Evolutionary conservation across 495 filamentous ascomycete genomes (phyloP).

Genomic region (Tuber calosporum): DNA sequence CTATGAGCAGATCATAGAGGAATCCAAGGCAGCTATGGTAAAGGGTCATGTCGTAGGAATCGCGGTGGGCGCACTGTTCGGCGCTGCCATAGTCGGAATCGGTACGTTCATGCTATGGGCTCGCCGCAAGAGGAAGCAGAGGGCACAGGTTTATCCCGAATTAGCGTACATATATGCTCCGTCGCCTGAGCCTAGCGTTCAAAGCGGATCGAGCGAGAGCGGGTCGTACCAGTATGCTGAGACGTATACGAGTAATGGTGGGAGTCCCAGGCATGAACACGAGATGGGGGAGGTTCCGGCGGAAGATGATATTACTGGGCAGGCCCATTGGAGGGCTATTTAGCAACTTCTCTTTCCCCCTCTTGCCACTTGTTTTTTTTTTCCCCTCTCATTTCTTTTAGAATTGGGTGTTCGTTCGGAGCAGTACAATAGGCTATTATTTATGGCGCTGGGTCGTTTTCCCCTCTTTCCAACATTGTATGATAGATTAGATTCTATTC

Average conservation of each 20-base stretch:
- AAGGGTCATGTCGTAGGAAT: slow-evolving; percentile 15
- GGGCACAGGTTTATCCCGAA: slow-evolving; percentile 21
- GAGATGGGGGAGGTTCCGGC: slow-evolving; percentile 26
- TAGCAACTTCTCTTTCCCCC: too few relatives aligned
- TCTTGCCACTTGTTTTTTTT: background rate
- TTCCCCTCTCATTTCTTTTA: slow-evolving; percentile 11
- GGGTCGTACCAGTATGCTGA: background rate
- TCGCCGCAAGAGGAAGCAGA: slow-evolving; percentile 11
- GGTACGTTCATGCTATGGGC: slow-evolving; percentile 9
- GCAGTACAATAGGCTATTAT: too few relatives aligned
- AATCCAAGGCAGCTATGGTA: background rate
- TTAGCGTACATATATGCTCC: slow-evolving; percentile 29
- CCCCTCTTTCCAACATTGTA: too few relatives aligned
- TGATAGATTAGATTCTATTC: too few relatives aligned
- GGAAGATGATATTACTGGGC: slow-evolving; percentile 23
- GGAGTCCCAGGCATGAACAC: background rate
- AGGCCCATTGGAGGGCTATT: slow-evolving; percentile 25
- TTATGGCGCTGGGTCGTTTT: too few relatives aligned
- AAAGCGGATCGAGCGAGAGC: too few relatives aligned
- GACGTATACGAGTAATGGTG: background rate
- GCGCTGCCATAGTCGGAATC: slow-evolving; percentile 10
- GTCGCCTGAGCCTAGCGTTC: slow-evolving; percentile 10
- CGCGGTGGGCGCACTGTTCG: slow-evolving; percentile 6
- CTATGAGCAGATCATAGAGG: background rate
- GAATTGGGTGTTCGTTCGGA: background rate